Conservation (phyloP, 2,329 filamentous ascomycete genomes). For the Acarospora socialis region DNA sequence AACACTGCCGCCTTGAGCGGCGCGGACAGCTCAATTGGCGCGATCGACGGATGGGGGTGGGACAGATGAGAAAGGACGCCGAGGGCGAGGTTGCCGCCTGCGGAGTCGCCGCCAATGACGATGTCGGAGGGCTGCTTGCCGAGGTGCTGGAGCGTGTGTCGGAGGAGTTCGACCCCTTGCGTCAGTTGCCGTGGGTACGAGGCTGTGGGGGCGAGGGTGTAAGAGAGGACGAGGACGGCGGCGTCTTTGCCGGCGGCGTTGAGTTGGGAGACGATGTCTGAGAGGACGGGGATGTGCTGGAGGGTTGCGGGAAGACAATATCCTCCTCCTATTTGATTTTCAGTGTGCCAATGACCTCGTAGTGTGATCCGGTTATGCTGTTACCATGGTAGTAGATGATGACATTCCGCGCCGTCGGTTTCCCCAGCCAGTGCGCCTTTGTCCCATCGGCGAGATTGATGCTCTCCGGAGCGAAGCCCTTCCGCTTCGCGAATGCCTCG, state of each 20-base stretch:
- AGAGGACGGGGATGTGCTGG: constrained; percentile 36
- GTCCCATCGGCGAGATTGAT: constrained; percentile 23
- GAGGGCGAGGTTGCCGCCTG: constrained; percentile 36
- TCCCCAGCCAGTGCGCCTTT: constrained; percentile 26
- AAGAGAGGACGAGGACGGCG: constrained; percentile 40
- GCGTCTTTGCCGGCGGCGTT: constrained; percentile 30
- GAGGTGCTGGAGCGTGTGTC: constrained; percentile 27
- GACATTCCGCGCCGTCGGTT: constrained; percentile 23
- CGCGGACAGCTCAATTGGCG: constrained; percentile 25
- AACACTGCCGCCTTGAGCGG: constrained; percentile 38
- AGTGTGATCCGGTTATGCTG: not conserved
- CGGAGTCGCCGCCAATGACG: constrained; percentile 38
- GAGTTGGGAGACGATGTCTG: constrained; percentile 29
- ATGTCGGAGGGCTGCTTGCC: constrained; percentile 22
- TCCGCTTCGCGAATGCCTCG: constrained; percentile 17
- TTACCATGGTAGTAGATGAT: constrained; percentile 27
- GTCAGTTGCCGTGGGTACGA: constrained; percentile 30
- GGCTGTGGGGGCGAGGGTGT: constrained; percentile 38
- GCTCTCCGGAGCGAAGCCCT: constrained; percentile 15
- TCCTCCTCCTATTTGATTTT: constrained; percentile 34
- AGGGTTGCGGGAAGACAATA: constrained; percentile 35
- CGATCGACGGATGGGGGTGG: constrained; percentile 42
- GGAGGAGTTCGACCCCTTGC: constrained; percentile 27
- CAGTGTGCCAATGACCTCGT: not conserved
- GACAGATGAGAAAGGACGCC: constrained; percentile 26